phyloP scores from a whole-genome alignment of 176 grass and related monocot genomes.

The Ananas comosus region DNA sequence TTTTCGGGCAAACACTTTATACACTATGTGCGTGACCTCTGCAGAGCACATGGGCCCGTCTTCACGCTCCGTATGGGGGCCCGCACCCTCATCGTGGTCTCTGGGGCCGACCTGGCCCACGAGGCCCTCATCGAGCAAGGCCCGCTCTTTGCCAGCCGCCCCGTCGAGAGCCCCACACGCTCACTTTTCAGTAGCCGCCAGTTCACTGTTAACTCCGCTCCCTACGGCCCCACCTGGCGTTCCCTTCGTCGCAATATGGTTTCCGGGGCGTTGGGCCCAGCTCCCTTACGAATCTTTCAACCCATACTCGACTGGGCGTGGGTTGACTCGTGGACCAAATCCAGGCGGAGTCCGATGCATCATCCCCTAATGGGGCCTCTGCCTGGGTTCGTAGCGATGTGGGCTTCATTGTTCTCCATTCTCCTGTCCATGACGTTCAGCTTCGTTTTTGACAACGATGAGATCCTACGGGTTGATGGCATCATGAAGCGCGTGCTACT shows the following conservation, averaged over 20 bases:
- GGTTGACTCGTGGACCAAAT: slow-evolving; percentile 63
- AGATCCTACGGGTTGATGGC: slow-evolving; percentile 54
- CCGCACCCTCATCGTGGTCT: slow-evolving; percentile 66
- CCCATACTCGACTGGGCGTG: slow-evolving; percentile 44
- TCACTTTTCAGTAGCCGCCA: slow-evolving; percentile 81
- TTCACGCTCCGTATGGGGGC: slow-evolving; percentile 78
- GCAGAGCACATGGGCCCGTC: slow-evolving; percentile 56
- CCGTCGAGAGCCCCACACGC: slow-evolving; percentile 58
- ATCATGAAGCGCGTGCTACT: slow-evolving; percentile 86
- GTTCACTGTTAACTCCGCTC: slow-evolving; percentile 78
- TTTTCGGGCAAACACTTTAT: slow-evolving; percentile 85
- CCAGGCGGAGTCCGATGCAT: slow-evolving; percentile 42
- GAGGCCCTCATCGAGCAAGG: slow-evolving; percentile 77
- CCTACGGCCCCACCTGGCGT: slow-evolving; percentile 77
- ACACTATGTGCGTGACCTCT: slow-evolving; percentile 57
- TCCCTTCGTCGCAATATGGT: slow-evolving; percentile 87
- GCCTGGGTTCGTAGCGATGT: slow-evolving; percentile 82
- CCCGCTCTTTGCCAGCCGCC: slow-evolving; percentile 53
- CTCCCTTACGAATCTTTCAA: slow-evolving; percentile 49
- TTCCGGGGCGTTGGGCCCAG: slow-evolving; percentile 61
- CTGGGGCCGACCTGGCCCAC: slow-evolving; percentile 57
- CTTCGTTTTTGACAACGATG: slow-evolving; percentile 48
- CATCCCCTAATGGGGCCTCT: slow-evolving; percentile 22
- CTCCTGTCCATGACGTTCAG: slow-evolving; percentile 86
- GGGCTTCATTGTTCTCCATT: slow-evolving; percentile 87